These are phyloP conservation scores for Davidsoniella neocaledoniae DNA, from an alignment of 2,329 filamentous ascomycete genomes.

Conservation along the genomic window DNA sequence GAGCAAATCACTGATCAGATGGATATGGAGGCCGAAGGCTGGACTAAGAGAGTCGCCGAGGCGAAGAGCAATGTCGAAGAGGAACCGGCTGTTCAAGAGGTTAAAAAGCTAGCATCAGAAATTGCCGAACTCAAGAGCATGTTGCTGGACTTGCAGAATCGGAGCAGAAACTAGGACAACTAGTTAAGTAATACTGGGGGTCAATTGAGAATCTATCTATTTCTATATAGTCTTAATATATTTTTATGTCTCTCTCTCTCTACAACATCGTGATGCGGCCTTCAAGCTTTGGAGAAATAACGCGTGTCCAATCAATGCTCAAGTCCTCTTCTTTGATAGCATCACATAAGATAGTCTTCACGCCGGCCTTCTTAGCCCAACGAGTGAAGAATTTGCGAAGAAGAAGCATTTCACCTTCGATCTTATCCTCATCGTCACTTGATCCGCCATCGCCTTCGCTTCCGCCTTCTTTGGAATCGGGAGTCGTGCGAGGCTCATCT, in stretches of 20 bases:
- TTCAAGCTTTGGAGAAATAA: slow-evolving; percentile 62
- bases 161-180: background rate
- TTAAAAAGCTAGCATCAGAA: slow-evolving; percentile 40
- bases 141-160: slow-evolving; percentile 17
- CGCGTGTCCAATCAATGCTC: slow-evolving; percentile 60
- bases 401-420: slow-evolving; percentile 42
- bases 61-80: slow-evolving; percentile 68
- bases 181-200: too few species aligned
- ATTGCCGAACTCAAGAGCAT: slow-evolving; percentile 38
- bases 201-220: too few species aligned
- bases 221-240: too few species aligned
- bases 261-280: slow-evolving; percentile 46
- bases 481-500: too few species aligned
- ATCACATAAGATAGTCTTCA: slow-evolving; percentile 36
- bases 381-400: slow-evolving; percentile 53
- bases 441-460: slow-evolving; percentile 12
- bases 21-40: slow-evolving; percentile 71
- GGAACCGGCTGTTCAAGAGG: slow-evolving; percentile 58
- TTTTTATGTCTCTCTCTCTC: background rate
- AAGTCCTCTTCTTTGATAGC: slow-evolving; percentile 41
- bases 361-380: slow-evolving; percentile 53
- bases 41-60: slow-evolving; percentile 63
- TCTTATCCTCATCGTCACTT: slow-evolving; percentile 21
- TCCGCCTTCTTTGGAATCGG: slow-evolving; percentile 4
- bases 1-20: slow-evolving; percentile 59